Conservation (phyloP, 2,329 filamentous ascomycete species). For the Intubia oerlemansii region DNA sequence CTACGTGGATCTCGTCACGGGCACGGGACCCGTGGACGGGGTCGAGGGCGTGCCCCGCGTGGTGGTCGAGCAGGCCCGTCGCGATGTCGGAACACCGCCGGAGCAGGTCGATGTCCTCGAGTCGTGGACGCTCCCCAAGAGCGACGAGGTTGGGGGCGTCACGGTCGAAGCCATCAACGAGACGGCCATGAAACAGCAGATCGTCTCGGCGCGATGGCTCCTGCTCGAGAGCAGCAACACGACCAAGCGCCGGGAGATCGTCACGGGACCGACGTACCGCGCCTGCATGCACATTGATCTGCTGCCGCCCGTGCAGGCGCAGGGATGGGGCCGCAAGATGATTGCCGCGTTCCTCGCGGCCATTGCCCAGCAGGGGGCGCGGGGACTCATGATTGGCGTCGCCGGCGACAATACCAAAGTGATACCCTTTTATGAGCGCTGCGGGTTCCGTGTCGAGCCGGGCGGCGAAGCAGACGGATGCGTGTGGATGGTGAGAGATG, state of each 20-base stretch:
- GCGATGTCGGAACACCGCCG: slow-evolving; percentile 10
- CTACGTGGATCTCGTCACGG: slow-evolving; percentile 16
- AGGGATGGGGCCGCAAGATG: slow-evolving; percentile 22
- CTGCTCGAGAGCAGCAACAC: slow-evolving; percentile 13
- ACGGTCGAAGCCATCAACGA: slow-evolving; percentile 10
- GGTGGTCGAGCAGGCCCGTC: slow-evolving; percentile 4
- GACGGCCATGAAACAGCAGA: slow-evolving; percentile 18
- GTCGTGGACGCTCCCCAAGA: no score
- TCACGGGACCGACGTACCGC: slow-evolving; percentile 14
- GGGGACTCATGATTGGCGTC: slow-evolving; percentile 22
- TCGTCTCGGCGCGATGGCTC: slow-evolving; percentile 19
- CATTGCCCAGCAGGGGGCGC: slow-evolving; percentile 10
- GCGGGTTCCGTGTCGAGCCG: slow-evolving; percentile 20
- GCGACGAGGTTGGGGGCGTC: slow-evolving; percentile 4
- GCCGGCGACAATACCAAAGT: slow-evolving; percentile 24
- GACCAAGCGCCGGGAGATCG: slow-evolving; percentile 15
- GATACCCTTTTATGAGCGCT: slow-evolving; percentile 24
- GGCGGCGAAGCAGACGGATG: slow-evolving; percentile 14
- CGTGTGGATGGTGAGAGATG: slow-evolving; percentile 21
- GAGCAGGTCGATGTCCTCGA: slow-evolving; percentile 12
- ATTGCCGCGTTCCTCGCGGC: slow-evolving; percentile 20
- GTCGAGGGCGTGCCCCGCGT: background rate
- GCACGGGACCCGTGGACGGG: background rate
- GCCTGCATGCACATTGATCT: slow-evolving; percentile 29
- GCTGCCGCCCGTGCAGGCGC: slow-evolving; percentile 18